Evolutionary conservation across 805 yeast species (phyloP).

Genomic region (Wickerhamiella nectarea): DNA sequence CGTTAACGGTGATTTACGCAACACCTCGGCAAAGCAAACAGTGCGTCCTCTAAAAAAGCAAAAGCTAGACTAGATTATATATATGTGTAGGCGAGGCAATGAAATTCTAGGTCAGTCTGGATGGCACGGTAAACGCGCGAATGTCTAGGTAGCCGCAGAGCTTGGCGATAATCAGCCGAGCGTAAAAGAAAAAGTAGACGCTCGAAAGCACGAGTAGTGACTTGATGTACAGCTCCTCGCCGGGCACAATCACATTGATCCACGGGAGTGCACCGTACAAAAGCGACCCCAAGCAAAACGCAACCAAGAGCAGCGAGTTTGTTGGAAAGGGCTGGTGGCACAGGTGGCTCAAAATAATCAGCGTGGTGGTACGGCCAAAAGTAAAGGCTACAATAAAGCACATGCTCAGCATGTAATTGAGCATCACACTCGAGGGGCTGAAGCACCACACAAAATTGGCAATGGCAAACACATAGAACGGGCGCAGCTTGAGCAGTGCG

Average conservation of each 20-base stretch:
- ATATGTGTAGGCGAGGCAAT: no score
- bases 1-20: constrained; percentile 59
- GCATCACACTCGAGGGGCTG: constrained; percentile 35
- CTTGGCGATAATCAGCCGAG: constrained; percentile 58
- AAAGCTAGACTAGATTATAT: constrained; percentile 2
- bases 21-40: constrained; percentile 58
- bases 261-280: constrained; percentile 36
- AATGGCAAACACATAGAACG: constrained; percentile 46
- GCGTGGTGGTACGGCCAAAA: constrained; percentile 63
- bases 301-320: constrained; percentile 50
- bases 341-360: constrained; percentile 64
- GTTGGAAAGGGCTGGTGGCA: constrained; percentile 71
- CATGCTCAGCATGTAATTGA: constrained; percentile 48
- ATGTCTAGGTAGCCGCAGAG: constrained; percentile 74
- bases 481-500: constrained; percentile 35
- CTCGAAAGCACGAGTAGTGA: constrained; percentile 50
- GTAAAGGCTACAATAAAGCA: constrained; percentile 70
- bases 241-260: constrained; percentile 12
- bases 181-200: constrained; percentile 57
- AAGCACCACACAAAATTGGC: constrained; percentile 35
- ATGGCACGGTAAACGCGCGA: constrained; percentile 54
- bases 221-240: constrained; percentile 32
- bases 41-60: constrained; percentile 5
- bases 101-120: constrained; percentile 1
- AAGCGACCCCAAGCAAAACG: constrained; percentile 26